phyloP scores from a whole-genome alignment of 176 grass and related monocot genomes.

The Oryza officinalis region DNA sequence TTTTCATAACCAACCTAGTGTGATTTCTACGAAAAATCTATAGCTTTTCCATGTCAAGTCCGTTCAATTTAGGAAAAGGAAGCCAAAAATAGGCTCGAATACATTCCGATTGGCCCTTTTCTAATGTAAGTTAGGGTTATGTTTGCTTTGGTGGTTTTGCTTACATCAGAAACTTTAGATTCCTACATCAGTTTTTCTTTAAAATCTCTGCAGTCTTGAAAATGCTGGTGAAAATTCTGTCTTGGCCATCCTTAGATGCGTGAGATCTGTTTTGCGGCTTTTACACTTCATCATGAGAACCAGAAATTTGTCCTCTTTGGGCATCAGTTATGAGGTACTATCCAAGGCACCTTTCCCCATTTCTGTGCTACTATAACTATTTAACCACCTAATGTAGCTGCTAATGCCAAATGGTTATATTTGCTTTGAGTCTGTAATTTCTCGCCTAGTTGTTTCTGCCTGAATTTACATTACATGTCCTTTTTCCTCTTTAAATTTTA shows the following conservation, averaged over 20 bases:
- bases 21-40: conserved; percentile 3
- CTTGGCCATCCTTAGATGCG: conserved; percentile 75
- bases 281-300: conserved; percentile 32
- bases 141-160: conserved; percentile 9
- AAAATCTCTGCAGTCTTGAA: conserved; percentile 68
- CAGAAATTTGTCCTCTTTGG: conserved; percentile 36
- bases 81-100: not conserved
- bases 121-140: conserved; percentile 17
- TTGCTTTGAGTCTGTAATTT: not conserved
- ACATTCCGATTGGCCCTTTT: not conserved
- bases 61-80: conserved; percentile 8
- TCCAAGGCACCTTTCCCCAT: not conserved
- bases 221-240: conserved; percentile 90
- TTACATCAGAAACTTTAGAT: not conserved
- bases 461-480: not conserved
- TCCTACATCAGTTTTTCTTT: conserved; percentile 13
- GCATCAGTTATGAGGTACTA: conserved; percentile 70
- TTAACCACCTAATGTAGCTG: conserved; percentile 11
- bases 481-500: not conserved
- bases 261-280: conserved; percentile 79
- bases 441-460: not conserved
- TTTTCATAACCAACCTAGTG: conserved; percentile 13
- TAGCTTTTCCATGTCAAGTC: conserved; percentile 18
- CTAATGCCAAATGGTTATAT: conserved; percentile 11
- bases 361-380: conserved; percentile 5